A percentile compares a stretch with the other conserved stretches of the same genome.
Conservation (phyloP, 1,284 basidiomycete species). For the Cutaneotrichosporon cutaneum region DNA sequence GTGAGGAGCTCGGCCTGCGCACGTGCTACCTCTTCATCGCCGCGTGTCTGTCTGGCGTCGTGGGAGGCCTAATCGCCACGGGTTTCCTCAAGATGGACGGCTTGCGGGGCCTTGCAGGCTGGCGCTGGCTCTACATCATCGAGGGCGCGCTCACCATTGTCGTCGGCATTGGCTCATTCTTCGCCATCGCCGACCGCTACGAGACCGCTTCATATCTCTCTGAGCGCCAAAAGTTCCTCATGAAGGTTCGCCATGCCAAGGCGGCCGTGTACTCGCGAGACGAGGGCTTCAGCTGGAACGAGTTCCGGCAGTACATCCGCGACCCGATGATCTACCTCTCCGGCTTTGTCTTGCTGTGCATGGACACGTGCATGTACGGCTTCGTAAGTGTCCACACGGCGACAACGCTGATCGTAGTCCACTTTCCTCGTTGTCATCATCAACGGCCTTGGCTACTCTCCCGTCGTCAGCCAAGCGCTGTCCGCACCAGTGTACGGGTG, state of each 20-base stretch:
- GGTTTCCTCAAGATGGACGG: slow-evolving; percentile 22
- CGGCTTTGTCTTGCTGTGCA: slow-evolving; percentile 32
- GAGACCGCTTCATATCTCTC: slow-evolving; percentile 15
- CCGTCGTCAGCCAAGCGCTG: slow-evolving; percentile 28
- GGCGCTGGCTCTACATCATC: slow-evolving; percentile 24
- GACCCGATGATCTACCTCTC: slow-evolving; percentile 26
- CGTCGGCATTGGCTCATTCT: slow-evolving; percentile 10
- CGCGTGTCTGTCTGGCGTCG: slow-evolving; percentile 34
- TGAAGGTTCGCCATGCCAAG: slow-evolving; percentile 17
- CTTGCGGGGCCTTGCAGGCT: slow-evolving; percentile 13
- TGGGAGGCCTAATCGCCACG: slow-evolving; percentile 38
- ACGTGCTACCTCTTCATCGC: slow-evolving; percentile 40
- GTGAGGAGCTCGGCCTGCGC: slow-evolving; percentile 35
- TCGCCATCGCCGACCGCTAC: slow-evolving; percentile 16
- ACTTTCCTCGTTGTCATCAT: slow-evolving; percentile 35
- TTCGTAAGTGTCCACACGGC: neutral
- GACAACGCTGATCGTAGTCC: neutral
- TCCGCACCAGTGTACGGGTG: slow-evolving; percentile 32
- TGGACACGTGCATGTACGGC: slow-evolving; percentile 33
- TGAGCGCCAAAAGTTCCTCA: slow-evolving; percentile 20
- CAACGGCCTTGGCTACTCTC: slow-evolving; percentile 22
- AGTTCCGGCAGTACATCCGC: slow-evolving; percentile 18
- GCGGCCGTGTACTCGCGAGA: slow-evolving; percentile 15
- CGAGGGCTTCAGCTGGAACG: slow-evolving; percentile 20
- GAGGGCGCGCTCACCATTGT: slow-evolving; percentile 19